Evolutionary conservation across 441 rosid genomes (phyloP), one percentile per base, ranked within the genome.

Genomic region (Raphanus hybrid): DNA sequence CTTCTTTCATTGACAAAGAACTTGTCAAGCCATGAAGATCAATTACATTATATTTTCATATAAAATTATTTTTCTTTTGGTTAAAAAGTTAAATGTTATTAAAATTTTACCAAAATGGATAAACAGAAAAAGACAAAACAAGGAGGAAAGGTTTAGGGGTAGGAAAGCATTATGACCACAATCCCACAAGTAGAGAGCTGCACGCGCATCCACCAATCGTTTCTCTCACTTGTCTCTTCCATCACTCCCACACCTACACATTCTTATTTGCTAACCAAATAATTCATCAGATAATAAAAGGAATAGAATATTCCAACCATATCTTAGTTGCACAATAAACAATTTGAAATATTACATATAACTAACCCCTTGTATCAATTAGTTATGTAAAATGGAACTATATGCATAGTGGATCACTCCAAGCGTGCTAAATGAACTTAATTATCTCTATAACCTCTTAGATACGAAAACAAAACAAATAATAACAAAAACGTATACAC

Each of bases 191-290:
- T 77, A 74, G 68, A 43, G 82, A 41, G 78, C 83, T 78, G 93
- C 95, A 90, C 86, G 90, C 95, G 95, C 92, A 90, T 70, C 90
- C 90, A 90, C 91, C 90, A 82, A 87, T 85, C 88, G 77, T 83
- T 37, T 43, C 61, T 59, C 57, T 64, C 43, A 71, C 73, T 70
- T 77, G 61, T 71, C 81, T 69, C 75, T 69, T 69, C 50, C 75
- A 57, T 80, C 79, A 80, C 82, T 70, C 73, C 63, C 32, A 9
- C 74, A 61, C 75, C 55, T 41, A 63, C 78, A 74, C 64, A 57
- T 23, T 23, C 64, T 70, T 57, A 14, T 73, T 79, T 69, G 64
- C 55, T 79, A 74, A 79, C 58, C 67, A 43, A 63, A 20, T 61
- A 37, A 20, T 52, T 27, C 39, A 50, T 73, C 39, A 35, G 5